Evolutionary conservation across 2,329 filamentous ascomycete genomes (phyloP), one percentile per base, ranked within the genome.

Genomic region (Plenodomus tracheiphilus): DNA sequence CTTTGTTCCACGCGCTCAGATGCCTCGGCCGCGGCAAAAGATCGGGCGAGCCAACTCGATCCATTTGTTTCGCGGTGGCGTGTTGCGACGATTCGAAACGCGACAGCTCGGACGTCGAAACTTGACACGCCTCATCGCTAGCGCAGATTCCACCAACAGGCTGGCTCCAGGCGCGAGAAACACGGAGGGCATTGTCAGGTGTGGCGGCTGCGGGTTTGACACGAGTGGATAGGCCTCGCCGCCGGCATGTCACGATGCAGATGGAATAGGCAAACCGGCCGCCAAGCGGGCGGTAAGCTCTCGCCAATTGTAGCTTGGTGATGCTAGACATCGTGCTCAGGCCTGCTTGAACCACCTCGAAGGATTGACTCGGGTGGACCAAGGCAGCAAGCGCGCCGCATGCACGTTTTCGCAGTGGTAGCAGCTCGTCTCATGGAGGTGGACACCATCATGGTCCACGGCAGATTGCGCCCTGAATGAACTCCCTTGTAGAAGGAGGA

Each of bases 71-170:
- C 53, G 55, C 30, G 22, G 41, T 56, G 54, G 45, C 59, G 49
- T 57, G 51, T 54, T 51, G 20, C 38, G 16, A 41, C 42, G 51
- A 55, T 64, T 62, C 61, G 61, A 64, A 64, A 64, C 61, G 51
- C 55, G 52, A 53, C 49, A 40, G 49, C 49, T 41, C 48, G 39
- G 43, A 40, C 40, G 38, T 49, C 51, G 56, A 62, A 62, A 64
- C 61, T 46, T 49, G 49, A 37, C 35, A 35, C 38, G 54, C 53
- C 42, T 59, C 56, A 59, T 43, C 37, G 28, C 42, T 49, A 38
- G 51, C 46, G 49, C 44, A 45, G 41, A 28, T 17, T 21, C 43
- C 34, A 18, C 28, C 39, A 38, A 38, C 30, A 46, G 40, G 37
- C 30, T 39, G 44, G 38, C 17, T 19, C 13, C 44, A 39, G 20